phyloP scores from a whole-genome alignment of 2,329 filamentous ascomycete genomes.

The Colletotrichum limetticola region DNA sequence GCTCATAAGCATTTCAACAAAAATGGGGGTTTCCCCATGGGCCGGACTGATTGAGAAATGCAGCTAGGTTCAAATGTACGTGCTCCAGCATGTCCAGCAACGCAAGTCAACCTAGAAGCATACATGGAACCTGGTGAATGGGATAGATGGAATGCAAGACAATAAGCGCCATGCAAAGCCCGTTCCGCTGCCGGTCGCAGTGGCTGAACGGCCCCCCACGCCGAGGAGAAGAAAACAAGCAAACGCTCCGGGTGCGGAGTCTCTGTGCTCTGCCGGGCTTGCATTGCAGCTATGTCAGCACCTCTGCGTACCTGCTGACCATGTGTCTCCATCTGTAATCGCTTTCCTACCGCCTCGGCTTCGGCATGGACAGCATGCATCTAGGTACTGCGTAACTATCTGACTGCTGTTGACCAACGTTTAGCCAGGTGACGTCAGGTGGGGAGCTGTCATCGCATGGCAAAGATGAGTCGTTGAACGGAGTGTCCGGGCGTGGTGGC shows the following conservation, averaged over 20 bases:
- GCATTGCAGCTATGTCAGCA: neutral
- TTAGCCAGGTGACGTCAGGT: constrained; percentile 15
- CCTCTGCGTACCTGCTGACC: neutral
- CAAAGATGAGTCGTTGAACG: constrained; percentile 20
- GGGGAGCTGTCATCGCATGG: neutral
- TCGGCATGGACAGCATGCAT: neutral
- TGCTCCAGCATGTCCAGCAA: neutral
- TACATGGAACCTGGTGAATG: neutral
- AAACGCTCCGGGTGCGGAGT: neutral
- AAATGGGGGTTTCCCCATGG: neutral
- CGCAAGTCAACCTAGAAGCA: neutral
- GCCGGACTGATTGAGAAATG: constrained; percentile 26
- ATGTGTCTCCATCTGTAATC: neutral
- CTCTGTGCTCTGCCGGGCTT: neutral
- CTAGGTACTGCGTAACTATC: too few species aligned
- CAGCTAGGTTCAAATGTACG: neutral
- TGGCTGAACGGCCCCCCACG: neutral
- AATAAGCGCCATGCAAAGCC: neutral
- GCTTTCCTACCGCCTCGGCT: neutral
- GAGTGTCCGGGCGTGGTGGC: constrained; percentile 7
- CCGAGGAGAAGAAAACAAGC: neutral
- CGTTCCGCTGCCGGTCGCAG: neutral
- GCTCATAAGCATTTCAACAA: constrained; percentile 17
- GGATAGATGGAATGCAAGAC: neutral
- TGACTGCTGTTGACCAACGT: neutral